Percentiles rank a stretch among this genome's conserved stretches.
phyloP scores from a whole-genome alignment of 768 basidiomycete species.

The Ramaria rubella region DNA sequence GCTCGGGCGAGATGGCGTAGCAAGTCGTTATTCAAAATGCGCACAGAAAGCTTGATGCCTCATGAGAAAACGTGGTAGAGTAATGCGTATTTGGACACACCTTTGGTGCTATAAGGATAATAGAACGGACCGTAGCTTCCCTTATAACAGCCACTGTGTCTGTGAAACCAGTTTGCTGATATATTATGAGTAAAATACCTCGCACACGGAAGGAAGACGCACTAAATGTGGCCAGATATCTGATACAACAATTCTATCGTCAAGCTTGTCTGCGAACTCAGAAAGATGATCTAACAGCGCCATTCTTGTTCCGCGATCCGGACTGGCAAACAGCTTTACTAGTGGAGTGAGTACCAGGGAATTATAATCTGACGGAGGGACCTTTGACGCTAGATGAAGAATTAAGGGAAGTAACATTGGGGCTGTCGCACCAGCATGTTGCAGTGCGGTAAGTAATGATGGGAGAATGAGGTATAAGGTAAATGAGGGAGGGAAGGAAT shows the following conservation, averaged over 20 bases:
- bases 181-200: not conserved
- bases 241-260: conserved; percentile 76
- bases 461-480: conserved; percentile 82
- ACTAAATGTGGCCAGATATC: conserved; percentile 93
- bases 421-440: conserved; percentile 73
- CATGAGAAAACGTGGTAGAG: conserved; percentile 4
- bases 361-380: conserved; percentile 64
- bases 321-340: conserved; percentile 77
- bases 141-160: conserved; percentile 93
- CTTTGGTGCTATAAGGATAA: conserved; percentile 79
- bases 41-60: conserved; percentile 51
- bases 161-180: conserved; percentile 88
- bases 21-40: conserved; percentile 93
- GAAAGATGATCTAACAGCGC: conserved; percentile 81
- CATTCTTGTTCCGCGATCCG: conserved; percentile 92
- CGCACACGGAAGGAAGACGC: conserved; percentile 21
- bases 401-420: conserved; percentile 77
- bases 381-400: conserved; percentile 67
- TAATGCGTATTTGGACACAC: conserved; percentile 33
- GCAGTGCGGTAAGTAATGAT: conserved; percentile 68
- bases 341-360: conserved; percentile 68
- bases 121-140: conserved; percentile 87
- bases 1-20: conserved; percentile 87
- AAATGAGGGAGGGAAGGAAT: conserved; percentile 83
- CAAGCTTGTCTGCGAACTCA: conserved; percentile 81